Conservation (phyloP, 1,284 basidiomycete species). For the Irpex sp. region DNA sequence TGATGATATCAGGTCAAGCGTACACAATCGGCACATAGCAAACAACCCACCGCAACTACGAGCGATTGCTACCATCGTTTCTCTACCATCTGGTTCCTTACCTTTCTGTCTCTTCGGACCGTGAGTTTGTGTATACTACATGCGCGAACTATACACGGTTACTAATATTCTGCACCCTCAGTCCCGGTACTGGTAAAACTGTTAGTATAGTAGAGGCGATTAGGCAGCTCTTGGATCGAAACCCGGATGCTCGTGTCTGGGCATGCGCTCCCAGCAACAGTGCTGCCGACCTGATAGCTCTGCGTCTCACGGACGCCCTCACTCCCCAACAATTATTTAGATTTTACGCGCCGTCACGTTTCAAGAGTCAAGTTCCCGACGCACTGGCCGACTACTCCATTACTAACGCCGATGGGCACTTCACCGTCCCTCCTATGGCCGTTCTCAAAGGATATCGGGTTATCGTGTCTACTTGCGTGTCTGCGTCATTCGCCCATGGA, state of each 20-base stretch:
- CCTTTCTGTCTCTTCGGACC: constrained; percentile 67
- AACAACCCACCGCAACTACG: constrained; percentile 48
- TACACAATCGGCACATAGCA: constrained; percentile 42
- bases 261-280: constrained; percentile 65
- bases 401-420: constrained; percentile 36
- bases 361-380: constrained; percentile 39
- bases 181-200: constrained; percentile 69
- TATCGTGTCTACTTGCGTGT: constrained; percentile 54
- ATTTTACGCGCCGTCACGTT: constrained; percentile 61
- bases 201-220: constrained; percentile 66
- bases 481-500: constrained; percentile 41
- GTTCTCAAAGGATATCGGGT: constrained; percentile 46
- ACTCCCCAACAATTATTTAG: constrained; percentile 45
- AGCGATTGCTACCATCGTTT: constrained; percentile 50
- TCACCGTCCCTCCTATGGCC: constrained; percentile 40
- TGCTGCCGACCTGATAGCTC: constrained; percentile 59
- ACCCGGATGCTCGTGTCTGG: constrained; percentile 46
- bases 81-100: constrained; percentile 38
- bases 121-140: constrained; percentile 34
- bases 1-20: neutral
- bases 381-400: constrained; percentile 40
- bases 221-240: constrained; percentile 43
- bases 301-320: constrained; percentile 39
- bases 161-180: constrained; percentile 18
- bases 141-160: neutral